These are phyloP conservation scores for Paracoccidioides lutzii DNA, from an alignment of 2,329 filamentous ascomycete species.

Conservation along the genomic window DNA sequence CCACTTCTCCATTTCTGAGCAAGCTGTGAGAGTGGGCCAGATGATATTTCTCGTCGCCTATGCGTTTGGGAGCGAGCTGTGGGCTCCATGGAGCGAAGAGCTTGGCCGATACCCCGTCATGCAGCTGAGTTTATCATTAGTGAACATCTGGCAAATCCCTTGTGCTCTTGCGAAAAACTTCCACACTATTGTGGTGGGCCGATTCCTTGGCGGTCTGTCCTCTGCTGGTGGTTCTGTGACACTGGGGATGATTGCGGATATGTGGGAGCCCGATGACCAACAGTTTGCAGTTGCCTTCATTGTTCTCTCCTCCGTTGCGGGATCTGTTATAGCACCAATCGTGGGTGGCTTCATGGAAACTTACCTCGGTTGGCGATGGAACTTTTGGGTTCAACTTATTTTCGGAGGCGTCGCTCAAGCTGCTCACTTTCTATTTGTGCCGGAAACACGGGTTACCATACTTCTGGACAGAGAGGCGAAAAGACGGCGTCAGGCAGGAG, in stretches of 20 bases:
- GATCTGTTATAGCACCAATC: conserved; percentile 36
- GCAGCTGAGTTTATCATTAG: conserved; percentile 57
- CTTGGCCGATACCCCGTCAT: conserved; percentile 63
- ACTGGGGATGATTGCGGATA: conserved; percentile 51
- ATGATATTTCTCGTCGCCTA: conserved; percentile 67
- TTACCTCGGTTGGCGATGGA: conserved; percentile 43
- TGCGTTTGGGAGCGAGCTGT: conserved; percentile 73
- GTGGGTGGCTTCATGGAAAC: conserved; percentile 41
- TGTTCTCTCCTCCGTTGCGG: conserved; percentile 44
- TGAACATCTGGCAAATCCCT: conserved; percentile 64
- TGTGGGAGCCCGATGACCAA: conserved; percentile 46
- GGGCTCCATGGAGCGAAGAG: conserved; percentile 78
- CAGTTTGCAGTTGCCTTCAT: conserved; percentile 50
- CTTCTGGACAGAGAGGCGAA: conserved; percentile 48
- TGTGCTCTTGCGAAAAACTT: conserved; percentile 62
- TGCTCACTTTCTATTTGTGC: conserved; percentile 36
- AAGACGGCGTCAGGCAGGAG: conserved; percentile 40
- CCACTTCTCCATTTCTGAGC: conserved; percentile 53
- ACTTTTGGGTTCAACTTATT: conserved; percentile 51
- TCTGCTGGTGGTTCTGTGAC: conserved; percentile 54
- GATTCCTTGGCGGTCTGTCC: conserved; percentile 49
- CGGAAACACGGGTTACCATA: conserved; percentile 46
- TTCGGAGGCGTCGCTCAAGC: conserved; percentile 42
- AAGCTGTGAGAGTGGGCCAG: conserved; percentile 57
- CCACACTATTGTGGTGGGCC: conserved; percentile 53